Conservation (phyloP, 352 stramenopile species). For the Phytophthora tubulina region DNA sequence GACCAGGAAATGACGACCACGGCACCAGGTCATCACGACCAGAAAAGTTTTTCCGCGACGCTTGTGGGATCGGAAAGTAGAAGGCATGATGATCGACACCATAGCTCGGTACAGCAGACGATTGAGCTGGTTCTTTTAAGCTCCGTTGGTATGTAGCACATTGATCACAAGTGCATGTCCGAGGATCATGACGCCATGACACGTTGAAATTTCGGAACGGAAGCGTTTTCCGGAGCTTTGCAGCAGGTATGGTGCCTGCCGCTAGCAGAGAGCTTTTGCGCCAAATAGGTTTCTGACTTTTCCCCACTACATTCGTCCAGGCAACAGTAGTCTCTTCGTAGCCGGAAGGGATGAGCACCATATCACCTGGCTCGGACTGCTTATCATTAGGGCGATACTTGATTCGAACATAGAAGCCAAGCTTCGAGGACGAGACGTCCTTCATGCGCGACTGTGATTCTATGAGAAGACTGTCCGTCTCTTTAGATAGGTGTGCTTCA, state of each 20-base stretch:
- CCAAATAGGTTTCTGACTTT: slow-evolving; percentile 61
- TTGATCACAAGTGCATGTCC: slow-evolving; percentile 58
- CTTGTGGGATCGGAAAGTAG: slow-evolving; percentile 85
- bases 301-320: slow-evolving; percentile 78
- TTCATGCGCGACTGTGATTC: slow-evolving; percentile 72
- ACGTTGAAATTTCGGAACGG: slow-evolving; percentile 85
- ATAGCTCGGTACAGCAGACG: slow-evolving; percentile 30
- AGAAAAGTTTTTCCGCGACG: slow-evolving; percentile 79
- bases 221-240: slow-evolving; percentile 71
- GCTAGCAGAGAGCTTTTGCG: slow-evolving; percentile 46
- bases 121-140: slow-evolving; percentile 11
- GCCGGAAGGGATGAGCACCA: slow-evolving; percentile 71
- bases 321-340: slow-evolving; percentile 77
- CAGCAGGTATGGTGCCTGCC: slow-evolving; percentile 29
- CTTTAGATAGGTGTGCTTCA: slow-evolving; percentile 66
- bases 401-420: slow-evolving; percentile 76
- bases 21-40: slow-evolving; percentile 79
- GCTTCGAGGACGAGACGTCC: slow-evolving; percentile 67
- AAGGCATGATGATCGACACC: slow-evolving; percentile 87
- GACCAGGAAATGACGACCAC: slow-evolving; percentile 78
- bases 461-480: slow-evolving; percentile 64
- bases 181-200: slow-evolving; percentile 74
- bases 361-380: slow-evolving; percentile 52
- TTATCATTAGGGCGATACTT: slow-evolving; percentile 88
- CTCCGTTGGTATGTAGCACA: slow-evolving; percentile 49